Evolutionary conservation across 257 asterid species (phyloP), one percentile per base, ranked within the genome.

Genomic region (Salvia hispanica): DNA sequence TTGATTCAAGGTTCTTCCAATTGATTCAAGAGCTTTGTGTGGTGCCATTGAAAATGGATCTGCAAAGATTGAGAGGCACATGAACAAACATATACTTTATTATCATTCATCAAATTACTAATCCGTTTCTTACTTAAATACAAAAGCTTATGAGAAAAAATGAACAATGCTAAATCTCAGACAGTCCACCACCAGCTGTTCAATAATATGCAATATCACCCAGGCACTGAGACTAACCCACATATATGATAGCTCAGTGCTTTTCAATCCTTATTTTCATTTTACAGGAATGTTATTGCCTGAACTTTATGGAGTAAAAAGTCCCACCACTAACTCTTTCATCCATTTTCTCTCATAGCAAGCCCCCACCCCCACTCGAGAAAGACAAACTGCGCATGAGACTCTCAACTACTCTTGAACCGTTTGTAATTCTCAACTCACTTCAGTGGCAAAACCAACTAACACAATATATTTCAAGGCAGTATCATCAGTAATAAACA

Each of bases 41-140:
- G 88, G 85, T 66, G 83, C 84, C 88, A 83, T 83, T 34, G 84
- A 71, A 73, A 91, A 91, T 66, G 97, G 96, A 74, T 91, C 96
- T 88, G 80, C 76, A 73, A 51, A 33, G 66, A 40, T 69, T 64
- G 55, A 78, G 39, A 70, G 59, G 36, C 62, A 78, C 59, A 66
- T 62, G 69, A 77, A 67, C 15, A 58, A 50, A 55, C 25, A 45
- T 62, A 62, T 28, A 58, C 48, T 53, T 58, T 12, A 18, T 45
- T 25, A 66, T 28, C 56, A 62, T 36, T 62, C 44, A 66, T 3
- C 15, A 50, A 10, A 60, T 39, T 59, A 40, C 7, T 5, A 45
- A 33, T 45, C 59, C 10, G 9, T 34, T 53, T 42, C 16, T 40
- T 25, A 57, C 56, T 63, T 0, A 70, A 7, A 34, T 51, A n/a